Percentiles rank a stretch among this genome's conserved stretches.
These are phyloP conservation scores for Spinacia oleracea DNA, from an alignment of 179 eudicot species.

Conservation along the genomic window DNA sequence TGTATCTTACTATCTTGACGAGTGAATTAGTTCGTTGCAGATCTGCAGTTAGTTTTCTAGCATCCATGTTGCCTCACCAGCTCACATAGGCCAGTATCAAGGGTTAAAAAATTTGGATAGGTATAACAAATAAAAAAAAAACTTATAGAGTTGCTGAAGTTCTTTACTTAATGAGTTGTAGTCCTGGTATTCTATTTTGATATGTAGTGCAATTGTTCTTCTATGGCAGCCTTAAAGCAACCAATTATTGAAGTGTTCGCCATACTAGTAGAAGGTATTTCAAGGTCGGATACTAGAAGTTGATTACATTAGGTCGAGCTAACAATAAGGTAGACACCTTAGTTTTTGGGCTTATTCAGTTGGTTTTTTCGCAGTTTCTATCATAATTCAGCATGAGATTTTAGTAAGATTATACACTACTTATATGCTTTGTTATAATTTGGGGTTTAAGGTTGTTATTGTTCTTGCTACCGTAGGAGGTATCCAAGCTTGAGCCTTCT, in stretches of 20 bases:
- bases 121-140: too few species aligned
- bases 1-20: too few species aligned
- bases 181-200: slow-evolving; percentile 1
- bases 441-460: slow-evolving; percentile 65
- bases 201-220: slow-evolving; percentile 93
- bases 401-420: too few species aligned
- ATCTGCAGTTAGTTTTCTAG: too few species aligned
- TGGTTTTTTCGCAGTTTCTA: background rate
- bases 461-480: slow-evolving; percentile 99
- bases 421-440: slow-evolving; percentile 13
- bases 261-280: slow-evolving; percentile 98
- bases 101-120: too few species aligned
- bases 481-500: slow-evolving; percentile 99
- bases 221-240: slow-evolving; percentile 91
- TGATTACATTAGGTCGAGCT: slow-evolving; percentile 88
- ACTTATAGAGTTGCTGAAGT: too few species aligned
- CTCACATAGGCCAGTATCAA: too few species aligned
- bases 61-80: too few species aligned
- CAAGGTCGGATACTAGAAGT: slow-evolving; percentile 89
- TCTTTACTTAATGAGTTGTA: background rate
- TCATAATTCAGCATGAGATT: background rate
- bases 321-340: slow-evolving; percentile 81
- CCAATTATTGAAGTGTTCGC: slow-evolving; percentile 97
- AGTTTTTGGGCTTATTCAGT: background rate
- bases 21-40: too few species aligned